These are phyloP conservation scores for Malassezia cuniculi DNA, from an alignment of 1,284 basidiomycete species.

Conservation along the genomic window DNA sequence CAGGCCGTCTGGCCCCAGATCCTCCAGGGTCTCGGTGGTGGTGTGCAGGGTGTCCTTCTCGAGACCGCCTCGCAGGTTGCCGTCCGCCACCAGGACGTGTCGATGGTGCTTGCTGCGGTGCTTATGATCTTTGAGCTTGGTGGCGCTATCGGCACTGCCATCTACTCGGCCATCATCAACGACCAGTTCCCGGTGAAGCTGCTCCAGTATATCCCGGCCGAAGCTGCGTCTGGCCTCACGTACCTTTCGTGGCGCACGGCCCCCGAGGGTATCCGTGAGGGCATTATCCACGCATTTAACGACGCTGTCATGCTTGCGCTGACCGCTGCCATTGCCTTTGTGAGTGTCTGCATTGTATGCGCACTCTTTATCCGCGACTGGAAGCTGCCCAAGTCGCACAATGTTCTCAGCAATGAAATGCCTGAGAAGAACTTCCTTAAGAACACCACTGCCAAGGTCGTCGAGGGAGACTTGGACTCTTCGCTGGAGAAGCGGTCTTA, in stretches of 20 bases:
- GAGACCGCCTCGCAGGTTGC: slow-evolving; percentile 39
- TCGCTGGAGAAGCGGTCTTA: too few species aligned
- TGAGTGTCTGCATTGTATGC: slow-evolving; percentile 27
- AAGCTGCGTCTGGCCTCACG: slow-evolving; percentile 10
- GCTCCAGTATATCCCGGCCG: slow-evolving; percentile 20
- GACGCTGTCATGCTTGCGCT: slow-evolving; percentile 30
- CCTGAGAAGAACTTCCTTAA: slow-evolving; percentile 20
- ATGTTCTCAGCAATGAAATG: slow-evolving; percentile 38
- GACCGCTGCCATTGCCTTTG: slow-evolving; percentile 28
- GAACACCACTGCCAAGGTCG: too few species aligned
- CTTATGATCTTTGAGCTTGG: slow-evolving; percentile 38
- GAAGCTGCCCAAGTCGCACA: slow-evolving; percentile 34
- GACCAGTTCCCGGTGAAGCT: slow-evolving; percentile 13
- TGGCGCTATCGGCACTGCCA: slow-evolving; percentile 31
- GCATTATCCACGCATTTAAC: slow-evolving; percentile 32
- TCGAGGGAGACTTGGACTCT: too few species aligned
- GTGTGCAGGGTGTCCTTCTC: slow-evolving; percentile 34
- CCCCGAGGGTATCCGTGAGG: slow-evolving; percentile 24
- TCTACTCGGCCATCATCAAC: slow-evolving; percentile 32
- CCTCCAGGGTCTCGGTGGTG: slow-evolving; percentile 41
- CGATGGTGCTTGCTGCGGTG: slow-evolving; percentile 42
- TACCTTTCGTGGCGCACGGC: slow-evolving; percentile 10
- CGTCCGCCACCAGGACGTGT: slow-evolving; percentile 42
- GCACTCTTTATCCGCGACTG: slow-evolving; percentile 26
- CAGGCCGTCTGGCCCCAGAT: slow-evolving; percentile 40